These are phyloP conservation scores for Kuraishia ogatae DNA, from an alignment of 805 yeast genomes.

Conservation along the genomic window DNA sequence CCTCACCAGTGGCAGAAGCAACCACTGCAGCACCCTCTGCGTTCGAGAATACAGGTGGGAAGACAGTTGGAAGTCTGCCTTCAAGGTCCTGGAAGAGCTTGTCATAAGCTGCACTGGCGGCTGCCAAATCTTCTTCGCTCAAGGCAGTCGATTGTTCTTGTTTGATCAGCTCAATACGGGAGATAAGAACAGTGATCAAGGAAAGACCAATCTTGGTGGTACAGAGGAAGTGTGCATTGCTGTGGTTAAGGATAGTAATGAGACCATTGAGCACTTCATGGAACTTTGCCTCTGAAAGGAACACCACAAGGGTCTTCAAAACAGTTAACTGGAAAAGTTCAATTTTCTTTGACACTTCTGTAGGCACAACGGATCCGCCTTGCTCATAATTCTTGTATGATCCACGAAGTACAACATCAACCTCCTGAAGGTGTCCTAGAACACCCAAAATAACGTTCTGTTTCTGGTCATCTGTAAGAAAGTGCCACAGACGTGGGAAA, in stretches of 20 bases:
- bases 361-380: conserved; percentile 39
- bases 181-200: conserved; percentile 78
- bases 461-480: conserved; percentile 68
- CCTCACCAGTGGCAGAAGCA: conserved; percentile 23
- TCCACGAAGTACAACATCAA: conserved; percentile 71
- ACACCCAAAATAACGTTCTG: conserved; percentile 69
- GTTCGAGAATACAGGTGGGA: conserved; percentile 57
- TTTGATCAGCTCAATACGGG: conserved; percentile 85
- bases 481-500: conserved; percentile 81
- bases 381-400: conserved; percentile 58
- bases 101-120: conserved; percentile 79
- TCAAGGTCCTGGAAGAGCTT: conserved; percentile 72
- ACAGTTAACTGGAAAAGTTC: conserved; percentile 76
- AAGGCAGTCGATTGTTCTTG: conserved; percentile 48
- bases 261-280: conserved; percentile 72
- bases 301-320: conserved; percentile 75
- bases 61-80: conserved; percentile 65
- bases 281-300: conserved; percentile 74
- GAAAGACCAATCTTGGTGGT: conserved; percentile 78
- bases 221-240: conserved; percentile 60
- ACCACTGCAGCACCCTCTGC: conserved; percentile 6
- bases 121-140: conserved; percentile 46
- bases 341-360: conserved; percentile 45
- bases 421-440: conserved; percentile 70
- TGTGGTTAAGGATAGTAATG: conserved; percentile 59